These are phyloP conservation scores for Eucalyptus sp. DNA, from an alignment of 345 rosid species.

Conservation along the genomic window DNA sequence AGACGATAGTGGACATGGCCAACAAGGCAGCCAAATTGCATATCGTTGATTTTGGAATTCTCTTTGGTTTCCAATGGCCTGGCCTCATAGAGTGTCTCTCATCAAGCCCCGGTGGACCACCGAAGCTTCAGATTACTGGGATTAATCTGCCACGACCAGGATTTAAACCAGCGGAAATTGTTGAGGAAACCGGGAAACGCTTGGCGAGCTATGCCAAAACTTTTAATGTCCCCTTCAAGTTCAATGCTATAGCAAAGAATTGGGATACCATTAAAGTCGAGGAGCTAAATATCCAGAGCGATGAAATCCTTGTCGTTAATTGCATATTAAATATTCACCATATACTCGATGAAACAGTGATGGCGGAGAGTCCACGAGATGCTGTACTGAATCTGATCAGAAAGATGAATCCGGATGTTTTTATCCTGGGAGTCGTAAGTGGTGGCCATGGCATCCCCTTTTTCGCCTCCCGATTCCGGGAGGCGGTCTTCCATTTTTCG, in stretches of 20 bases:
- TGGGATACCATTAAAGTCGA: not conserved
- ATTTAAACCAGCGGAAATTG: not conserved
- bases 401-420: not conserved
- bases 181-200: not conserved
- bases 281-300: not conserved
- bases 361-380: not conserved
- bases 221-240: not conserved
- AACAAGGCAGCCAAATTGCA: not conserved
- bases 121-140: not conserved
- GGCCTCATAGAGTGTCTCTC: not conserved
- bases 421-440: not conserved
- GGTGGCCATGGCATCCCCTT: not conserved
- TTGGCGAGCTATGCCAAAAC: not conserved
- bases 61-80: conserved; percentile 1
- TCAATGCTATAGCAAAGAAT: not conserved
- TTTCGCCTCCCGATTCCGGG: not conserved
- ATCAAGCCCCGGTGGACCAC: not conserved
- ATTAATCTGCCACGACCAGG: not conserved
- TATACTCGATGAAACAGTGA: not conserved
- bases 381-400: not conserved
- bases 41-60: not conserved
- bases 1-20: not conserved
- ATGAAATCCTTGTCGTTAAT: not conserved
- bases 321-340: not conserved
- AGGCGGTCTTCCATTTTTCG: not conserved